Evolutionary conservation across 805 yeast species (phyloP), one percentile per base, ranked within the genome.

Genomic region (Metschnikowia gruessii): DNA sequence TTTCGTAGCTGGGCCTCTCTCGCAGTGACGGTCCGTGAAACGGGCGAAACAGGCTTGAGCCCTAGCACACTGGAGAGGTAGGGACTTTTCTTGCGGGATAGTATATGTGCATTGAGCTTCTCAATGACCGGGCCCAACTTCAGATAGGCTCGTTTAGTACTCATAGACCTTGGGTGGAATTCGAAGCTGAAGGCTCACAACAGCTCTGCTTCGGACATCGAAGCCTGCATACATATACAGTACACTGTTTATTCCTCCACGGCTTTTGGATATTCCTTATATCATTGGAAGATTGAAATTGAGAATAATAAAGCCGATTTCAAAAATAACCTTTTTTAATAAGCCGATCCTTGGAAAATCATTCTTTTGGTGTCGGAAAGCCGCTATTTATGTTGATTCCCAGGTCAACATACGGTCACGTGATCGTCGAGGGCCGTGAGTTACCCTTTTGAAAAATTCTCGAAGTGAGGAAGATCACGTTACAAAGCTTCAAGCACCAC

Each of bases 41-140:
- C 26, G 19, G 40, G 33, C 38, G 42, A 11, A 15, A 11, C 5
- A 15, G 30, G 22, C 15, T 16, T 13, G 16, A 33, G 34, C 31
- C 40, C 46, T 2, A 38, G 45, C 18, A 50, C 28, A 13, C 37
- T 42, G 42, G 39, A 44, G 6, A 51, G 45, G 38, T 50, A 50
- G 2, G 47, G 37, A n/a, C 54, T 48, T 1, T 37, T 32, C 17
- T 42, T 39, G 13, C 39, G 40, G 8, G 40, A 21, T 4, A 38
- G 15, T 6, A 50, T 43, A 18, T 37, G 40, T 11, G 37, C 48
- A 42, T 37, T 46, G 15, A 50, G 50, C 32, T 26, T 40, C 29
- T 37, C 34, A 17, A 49, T 26, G 4, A 39, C 31, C 5, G 37
- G 13, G 24, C 32, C 40, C 38, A 44, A 38, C 16, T 29, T 33